Evolutionary conservation across 2,329 filamentous ascomycete genomes (phyloP).

Genomic region (Verticillium albo-atrum): DNA sequence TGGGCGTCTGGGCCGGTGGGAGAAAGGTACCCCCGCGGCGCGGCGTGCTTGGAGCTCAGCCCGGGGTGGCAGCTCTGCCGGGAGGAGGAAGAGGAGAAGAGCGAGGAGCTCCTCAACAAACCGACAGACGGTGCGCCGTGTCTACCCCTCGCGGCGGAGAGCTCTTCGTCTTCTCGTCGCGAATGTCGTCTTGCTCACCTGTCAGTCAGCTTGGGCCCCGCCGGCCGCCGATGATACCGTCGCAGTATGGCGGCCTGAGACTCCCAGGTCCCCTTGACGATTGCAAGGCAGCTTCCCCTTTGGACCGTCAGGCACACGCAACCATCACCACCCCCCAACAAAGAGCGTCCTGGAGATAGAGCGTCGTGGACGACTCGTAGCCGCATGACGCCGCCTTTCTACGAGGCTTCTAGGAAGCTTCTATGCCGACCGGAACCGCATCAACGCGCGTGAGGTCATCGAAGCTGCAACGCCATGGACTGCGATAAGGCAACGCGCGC

Average conservation of each 20-base stretch:
- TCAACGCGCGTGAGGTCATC: background rate
- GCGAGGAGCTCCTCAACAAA: background rate
- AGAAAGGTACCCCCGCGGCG: background rate
- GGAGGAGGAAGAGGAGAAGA: background rate
- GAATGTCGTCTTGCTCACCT: background rate
- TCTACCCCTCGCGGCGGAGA: background rate
- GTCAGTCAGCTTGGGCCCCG: background rate
- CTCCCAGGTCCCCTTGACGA: background rate
- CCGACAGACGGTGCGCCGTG: background rate
- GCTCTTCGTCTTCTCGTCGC: background rate
- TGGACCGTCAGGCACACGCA: background rate
- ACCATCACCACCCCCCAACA: background rate
- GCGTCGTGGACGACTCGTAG: background rate
- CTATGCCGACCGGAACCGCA: background rate
- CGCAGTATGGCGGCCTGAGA: background rate
- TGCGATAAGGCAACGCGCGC: background rate
- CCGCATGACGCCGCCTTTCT: background rate
- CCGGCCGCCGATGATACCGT: background rate
- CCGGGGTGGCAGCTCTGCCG: background rate
- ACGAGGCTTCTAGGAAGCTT: background rate
- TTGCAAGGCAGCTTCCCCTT: background rate
- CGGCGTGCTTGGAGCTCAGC: background rate
- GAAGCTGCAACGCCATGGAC: background rate
- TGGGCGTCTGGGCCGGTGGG: background rate
- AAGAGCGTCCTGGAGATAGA: background rate